Evolutionary conservation across 345 rosid genomes (phyloP).

Genomic region (Lepidium africanum): DNA sequence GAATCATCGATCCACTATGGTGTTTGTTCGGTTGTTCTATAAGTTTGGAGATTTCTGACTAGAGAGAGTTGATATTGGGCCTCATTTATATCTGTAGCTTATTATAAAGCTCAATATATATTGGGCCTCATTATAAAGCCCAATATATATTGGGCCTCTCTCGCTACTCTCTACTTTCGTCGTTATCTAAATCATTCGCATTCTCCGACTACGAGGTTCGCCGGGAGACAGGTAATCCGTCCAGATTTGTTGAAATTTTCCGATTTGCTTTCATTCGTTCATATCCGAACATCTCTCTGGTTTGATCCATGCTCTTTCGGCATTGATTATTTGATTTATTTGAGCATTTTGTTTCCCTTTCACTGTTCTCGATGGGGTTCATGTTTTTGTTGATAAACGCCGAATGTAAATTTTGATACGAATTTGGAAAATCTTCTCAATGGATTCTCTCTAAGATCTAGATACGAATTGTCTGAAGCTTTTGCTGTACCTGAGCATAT

Average conservation of each 20-base stretch:
- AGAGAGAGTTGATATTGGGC: not conserved
- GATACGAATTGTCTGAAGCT: not conserved
- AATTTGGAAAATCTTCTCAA: not conserved
- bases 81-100: too few relatives aligned
- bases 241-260: constrained; percentile 6
- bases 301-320: constrained; percentile 19
- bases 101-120: too few relatives aligned
- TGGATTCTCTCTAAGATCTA: constrained; percentile 19
- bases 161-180: constrained; percentile 12
- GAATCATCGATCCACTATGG: not conserved
- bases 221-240: not conserved
- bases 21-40: not conserved
- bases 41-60: not conserved
- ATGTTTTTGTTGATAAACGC: not conserved
- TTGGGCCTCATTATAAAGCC: too few relatives aligned
- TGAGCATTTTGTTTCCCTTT: not conserved
- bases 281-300: not conserved
- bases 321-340: constrained; percentile 16
- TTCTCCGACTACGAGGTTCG: not conserved
- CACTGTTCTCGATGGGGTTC: not conserved
- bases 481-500: not conserved
- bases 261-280: constrained; percentile 5
- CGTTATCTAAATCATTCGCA: not conserved
- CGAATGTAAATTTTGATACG: not conserved
- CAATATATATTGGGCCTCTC: too few relatives aligned